phyloP scores from a whole-genome alignment of 1,284 basidiomycete genomes.

The Trichosporon asahii region DNA sequence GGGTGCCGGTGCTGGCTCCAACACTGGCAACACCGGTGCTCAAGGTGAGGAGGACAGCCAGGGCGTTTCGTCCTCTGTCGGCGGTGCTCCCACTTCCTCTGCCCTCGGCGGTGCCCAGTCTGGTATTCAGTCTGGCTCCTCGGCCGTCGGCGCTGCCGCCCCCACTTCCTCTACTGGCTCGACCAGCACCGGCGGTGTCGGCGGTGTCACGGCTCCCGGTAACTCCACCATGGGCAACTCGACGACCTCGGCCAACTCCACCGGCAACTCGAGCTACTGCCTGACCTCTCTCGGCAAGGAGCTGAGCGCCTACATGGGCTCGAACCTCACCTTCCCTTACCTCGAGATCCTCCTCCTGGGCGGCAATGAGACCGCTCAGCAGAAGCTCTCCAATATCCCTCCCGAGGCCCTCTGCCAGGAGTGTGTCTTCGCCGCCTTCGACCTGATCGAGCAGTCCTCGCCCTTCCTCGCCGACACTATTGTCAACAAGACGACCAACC shows the following conservation, averaged over 20 bases:
- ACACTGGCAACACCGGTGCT: no score
- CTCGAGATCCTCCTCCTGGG: slow-evolving; percentile 34
- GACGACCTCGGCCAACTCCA: neutral
- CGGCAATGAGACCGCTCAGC: slow-evolving; percentile 34
- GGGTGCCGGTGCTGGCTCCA: no score
- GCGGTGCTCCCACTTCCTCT: no score
- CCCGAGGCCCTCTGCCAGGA: slow-evolving; percentile 41
- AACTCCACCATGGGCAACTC: neutral
- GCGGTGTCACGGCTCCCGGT: neutral
- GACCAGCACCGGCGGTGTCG: neutral
- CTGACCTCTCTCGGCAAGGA: slow-evolving; percentile 38
- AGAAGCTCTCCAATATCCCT: slow-evolving; percentile 28
- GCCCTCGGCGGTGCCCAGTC: neutral
- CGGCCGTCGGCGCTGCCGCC: neutral
- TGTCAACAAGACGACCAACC: slow-evolving; percentile 27
- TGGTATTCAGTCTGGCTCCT: neutral
- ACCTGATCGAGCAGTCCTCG: slow-evolving; percentile 39
- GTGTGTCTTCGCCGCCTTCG: slow-evolving; percentile 45
- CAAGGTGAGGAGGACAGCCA: no score
- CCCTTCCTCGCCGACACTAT: slow-evolving; percentile 37
- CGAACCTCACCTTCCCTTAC: slow-evolving; percentile 38
- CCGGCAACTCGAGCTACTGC: slow-evolving; percentile 34
- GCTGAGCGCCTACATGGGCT: slow-evolving; percentile 38
- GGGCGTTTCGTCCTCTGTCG: neutral
- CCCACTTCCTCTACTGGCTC: neutral